Evolutionary conservation across 192 early-diverging fungal species (phyloP), one percentile per base, ranked within the genome.

Genomic region (Rhizophagus sp.): DNA sequence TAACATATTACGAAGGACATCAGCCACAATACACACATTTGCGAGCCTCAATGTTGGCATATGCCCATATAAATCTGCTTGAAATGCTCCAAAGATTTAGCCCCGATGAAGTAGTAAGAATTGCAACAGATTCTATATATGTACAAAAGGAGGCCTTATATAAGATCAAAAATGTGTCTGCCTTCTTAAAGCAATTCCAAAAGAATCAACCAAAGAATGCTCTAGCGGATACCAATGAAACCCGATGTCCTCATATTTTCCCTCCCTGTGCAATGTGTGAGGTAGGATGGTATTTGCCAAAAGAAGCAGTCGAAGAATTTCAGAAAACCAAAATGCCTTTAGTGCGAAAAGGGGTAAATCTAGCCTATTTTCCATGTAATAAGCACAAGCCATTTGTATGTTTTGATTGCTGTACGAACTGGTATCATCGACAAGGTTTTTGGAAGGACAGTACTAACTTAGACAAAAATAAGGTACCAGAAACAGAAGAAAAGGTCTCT

Each of bases 311-410:
- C 25, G 25, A 73, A 73, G 47, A 25, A 50, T 73, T 73, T 19
- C 8, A 73, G 27, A 17, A 73, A 73, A n/a, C 12, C 24, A 73
- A n/a, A 47, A 5, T 39, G 52, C 22, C 1, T 52, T 47, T n/a
- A 0, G n/a, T 4, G 19, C 44, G 15, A 2, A 70, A 15, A 12
- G 52, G 27, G 52, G 24, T 0, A 17, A 1, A 0, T n/a, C n/a
- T n/a, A n/a, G n/a, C n/a, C 13, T 49, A 49, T 65, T 65, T 65
- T 2, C 8, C 22, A 36, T 47, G 17, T 49, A 49, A 30, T 24
- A 27, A 73, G 8, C 44, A 73, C 52, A 73, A 73, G 10, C 71
- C 71, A 73, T 73, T 73, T 73, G 44, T 73, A 22, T 73, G n/a
- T 50, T n/a, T n/a, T n/a, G n/a, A n/a, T n/a, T n/a, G n/a, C n/a